These are phyloP conservation scores for Ilyonectria sp. DNA, from an alignment of 2,329 filamentous ascomycete species.

Conservation along the genomic window DNA sequence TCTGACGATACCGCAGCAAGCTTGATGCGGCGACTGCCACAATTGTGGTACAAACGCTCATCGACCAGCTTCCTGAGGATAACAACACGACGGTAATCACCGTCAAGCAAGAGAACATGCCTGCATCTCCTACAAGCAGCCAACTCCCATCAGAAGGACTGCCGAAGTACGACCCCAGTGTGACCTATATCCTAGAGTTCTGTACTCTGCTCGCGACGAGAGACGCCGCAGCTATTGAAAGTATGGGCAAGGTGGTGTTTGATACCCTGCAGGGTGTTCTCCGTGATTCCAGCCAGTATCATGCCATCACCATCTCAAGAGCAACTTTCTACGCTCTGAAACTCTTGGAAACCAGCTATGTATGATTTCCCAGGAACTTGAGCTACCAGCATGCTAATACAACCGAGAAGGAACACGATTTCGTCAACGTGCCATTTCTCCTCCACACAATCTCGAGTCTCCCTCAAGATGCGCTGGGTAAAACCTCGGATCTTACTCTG, in stretches of 20 bases:
- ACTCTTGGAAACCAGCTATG: slow-evolving; percentile 87
- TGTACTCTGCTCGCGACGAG: slow-evolving; percentile 86
- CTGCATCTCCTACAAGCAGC: slow-evolving; percentile 73
- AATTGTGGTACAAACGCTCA: slow-evolving; percentile 75
- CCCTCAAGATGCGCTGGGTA: slow-evolving; percentile 81
- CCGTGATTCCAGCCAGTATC: slow-evolving; percentile 83
- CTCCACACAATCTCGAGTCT: slow-evolving; percentile 93
- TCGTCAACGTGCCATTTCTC: slow-evolving; percentile 91
- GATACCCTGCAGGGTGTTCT: slow-evolving; percentile 86
- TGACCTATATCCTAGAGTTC: slow-evolving; percentile 93
- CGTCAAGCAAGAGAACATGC: slow-evolving; percentile 87
- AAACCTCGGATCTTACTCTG: slow-evolving; percentile 82
- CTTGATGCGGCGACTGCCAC: slow-evolving; percentile 53
- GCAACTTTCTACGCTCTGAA: slow-evolving; percentile 89
- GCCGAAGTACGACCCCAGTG: slow-evolving; percentile 84
- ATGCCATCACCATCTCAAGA: slow-evolving; percentile 87
- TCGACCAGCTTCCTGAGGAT: slow-evolving; percentile 90
- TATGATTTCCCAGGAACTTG: slow-evolving; percentile 62
- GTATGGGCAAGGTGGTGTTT: slow-evolving; percentile 84
- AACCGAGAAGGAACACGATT: slow-evolving; percentile 80
- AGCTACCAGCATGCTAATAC: slow-evolving; percentile 38
- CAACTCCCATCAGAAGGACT: slow-evolving; percentile 51
- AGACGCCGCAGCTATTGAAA: slow-evolving; percentile 79
- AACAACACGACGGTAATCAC: slow-evolving; percentile 83
- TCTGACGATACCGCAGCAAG: slow-evolving; percentile 47